Evolutionary conservation across 2,329 filamentous ascomycete species (phyloP).

Genomic region (Cladosporium sp.): DNA sequence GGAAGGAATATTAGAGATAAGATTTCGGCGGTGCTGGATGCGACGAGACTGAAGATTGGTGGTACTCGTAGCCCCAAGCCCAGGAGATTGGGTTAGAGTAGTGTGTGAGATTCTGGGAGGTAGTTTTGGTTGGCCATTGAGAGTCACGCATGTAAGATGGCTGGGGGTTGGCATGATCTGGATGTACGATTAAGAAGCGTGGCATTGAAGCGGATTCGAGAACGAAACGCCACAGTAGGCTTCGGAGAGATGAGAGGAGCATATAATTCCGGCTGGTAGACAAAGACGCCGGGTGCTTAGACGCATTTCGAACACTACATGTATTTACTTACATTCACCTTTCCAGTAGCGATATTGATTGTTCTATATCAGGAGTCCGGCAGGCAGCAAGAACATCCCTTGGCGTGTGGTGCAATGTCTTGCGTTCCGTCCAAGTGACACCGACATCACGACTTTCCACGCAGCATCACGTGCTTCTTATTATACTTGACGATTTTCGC

Average conservation of each 20-base stretch:
- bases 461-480: neutral
- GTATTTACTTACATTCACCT: neutral
- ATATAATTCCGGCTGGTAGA: neutral
- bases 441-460: neutral
- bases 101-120: neutral
- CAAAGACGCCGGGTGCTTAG: neutral
- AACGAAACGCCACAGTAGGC: neutral
- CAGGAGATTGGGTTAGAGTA: constrained; percentile 69
- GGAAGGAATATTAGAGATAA: constrained; percentile 73
- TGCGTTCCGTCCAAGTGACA: too few species aligned
- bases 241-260: neutral
- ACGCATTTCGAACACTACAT: neutral
- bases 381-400: neutral
- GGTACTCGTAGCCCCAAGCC: constrained; percentile 83
- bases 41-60: constrained; percentile 91
- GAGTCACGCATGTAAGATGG: neutral
- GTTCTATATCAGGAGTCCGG: neutral
- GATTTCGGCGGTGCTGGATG: constrained; percentile 76
- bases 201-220: neutral
- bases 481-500: neutral
- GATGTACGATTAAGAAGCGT: constrained; percentile 3
- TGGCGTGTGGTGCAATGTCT: neutral
- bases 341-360: neutral
- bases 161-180: neutral
- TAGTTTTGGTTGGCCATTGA: neutral